Conservation (phyloP, 768 basidiomycete species). For the Mycena maculata region DNA sequence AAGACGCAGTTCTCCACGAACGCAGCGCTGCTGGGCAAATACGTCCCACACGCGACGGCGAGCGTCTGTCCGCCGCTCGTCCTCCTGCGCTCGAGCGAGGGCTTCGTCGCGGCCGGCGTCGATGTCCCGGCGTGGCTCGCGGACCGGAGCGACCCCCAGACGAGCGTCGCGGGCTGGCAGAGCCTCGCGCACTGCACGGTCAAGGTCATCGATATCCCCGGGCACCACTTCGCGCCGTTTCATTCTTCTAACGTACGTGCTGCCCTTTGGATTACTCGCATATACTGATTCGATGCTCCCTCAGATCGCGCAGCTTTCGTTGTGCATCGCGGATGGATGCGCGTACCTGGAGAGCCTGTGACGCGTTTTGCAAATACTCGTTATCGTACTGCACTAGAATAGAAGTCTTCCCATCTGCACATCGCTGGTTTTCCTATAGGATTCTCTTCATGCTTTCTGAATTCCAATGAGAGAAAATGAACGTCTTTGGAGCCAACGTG, state of each 20-base stretch:
- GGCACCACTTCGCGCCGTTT: constrained; percentile 75
- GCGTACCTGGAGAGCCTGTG: constrained; percentile 36
- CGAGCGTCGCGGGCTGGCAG: constrained; percentile 61
- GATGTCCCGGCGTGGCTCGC: constrained; percentile 65
- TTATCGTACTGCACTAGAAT: too few species aligned
- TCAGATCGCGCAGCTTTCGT: constrained; percentile 46
- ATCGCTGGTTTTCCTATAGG: too few species aligned
- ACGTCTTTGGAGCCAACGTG: too few species aligned
- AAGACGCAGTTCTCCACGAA: constrained; percentile 63
- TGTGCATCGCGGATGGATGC: constrained; percentile 46
- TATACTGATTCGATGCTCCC: constrained; percentile 2
- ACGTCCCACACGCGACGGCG: constrained; percentile 48
- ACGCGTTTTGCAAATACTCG: neutral
- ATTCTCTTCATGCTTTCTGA: too few species aligned
- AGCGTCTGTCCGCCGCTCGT: constrained; percentile 52
- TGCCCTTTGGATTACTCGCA: neutral
- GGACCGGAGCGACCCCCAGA: constrained; percentile 51
- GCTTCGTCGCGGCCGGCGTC: constrained; percentile 50
- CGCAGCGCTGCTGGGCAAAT: constrained; percentile 58
- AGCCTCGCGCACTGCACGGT: constrained; percentile 49
- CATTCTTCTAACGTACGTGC: constrained; percentile 58
- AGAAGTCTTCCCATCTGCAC: too few species aligned
- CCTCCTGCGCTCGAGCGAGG: constrained; percentile 65
- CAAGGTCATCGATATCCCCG: constrained; percentile 66
- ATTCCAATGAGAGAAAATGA: too few species aligned